Conservation (phyloP, 306 rosid species). For the Rosa rugosa region DNA sequence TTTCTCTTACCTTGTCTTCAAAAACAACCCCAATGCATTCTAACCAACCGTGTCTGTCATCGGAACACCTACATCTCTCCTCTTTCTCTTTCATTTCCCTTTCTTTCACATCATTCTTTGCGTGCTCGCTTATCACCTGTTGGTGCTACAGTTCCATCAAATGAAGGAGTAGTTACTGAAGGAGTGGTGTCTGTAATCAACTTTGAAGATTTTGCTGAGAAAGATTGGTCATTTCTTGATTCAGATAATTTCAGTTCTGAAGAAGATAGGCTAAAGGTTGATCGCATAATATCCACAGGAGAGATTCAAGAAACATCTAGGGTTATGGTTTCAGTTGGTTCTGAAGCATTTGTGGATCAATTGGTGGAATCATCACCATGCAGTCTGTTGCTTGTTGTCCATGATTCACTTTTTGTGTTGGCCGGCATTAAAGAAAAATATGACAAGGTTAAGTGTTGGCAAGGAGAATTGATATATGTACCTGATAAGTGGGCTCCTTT, state of each 20-base stretch:
- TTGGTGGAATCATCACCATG: conserved; percentile 47
- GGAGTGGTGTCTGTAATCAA: conserved; percentile 47
- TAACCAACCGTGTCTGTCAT: neutral
- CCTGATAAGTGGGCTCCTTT: conserved; percentile 78
- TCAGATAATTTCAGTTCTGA: conserved; percentile 29
- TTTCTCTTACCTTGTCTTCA: conserved; percentile 31
- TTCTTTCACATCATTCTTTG: conserved; percentile 7
- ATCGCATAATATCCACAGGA: conserved; percentile 58
- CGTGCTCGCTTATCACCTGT: conserved; percentile 29
- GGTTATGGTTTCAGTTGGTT: conserved; percentile 70
- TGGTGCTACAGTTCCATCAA: conserved; percentile 43
- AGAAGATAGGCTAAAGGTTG: conserved; percentile 32
- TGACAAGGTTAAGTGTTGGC: conserved; percentile 88
- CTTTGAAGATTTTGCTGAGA: conserved; percentile 60
- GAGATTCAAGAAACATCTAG: conserved; percentile 57
- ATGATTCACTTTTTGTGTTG: conserved; percentile 69
- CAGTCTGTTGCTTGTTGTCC: conserved; percentile 52
- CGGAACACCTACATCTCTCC: neutral
- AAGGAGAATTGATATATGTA: conserved; percentile 72
- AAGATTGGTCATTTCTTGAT: conserved; percentile 84
- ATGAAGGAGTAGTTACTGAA: conserved; percentile 53
- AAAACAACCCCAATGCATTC: conserved; percentile 21
- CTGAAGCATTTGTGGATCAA: conserved; percentile 71
- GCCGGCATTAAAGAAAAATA: conserved; percentile 70
- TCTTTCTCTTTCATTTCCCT: conserved; percentile 26